These are phyloP conservation scores for Magnusiomyces suaveolens DNA, from an alignment of 1,139 yeast species.

Conservation along the genomic window DNA sequence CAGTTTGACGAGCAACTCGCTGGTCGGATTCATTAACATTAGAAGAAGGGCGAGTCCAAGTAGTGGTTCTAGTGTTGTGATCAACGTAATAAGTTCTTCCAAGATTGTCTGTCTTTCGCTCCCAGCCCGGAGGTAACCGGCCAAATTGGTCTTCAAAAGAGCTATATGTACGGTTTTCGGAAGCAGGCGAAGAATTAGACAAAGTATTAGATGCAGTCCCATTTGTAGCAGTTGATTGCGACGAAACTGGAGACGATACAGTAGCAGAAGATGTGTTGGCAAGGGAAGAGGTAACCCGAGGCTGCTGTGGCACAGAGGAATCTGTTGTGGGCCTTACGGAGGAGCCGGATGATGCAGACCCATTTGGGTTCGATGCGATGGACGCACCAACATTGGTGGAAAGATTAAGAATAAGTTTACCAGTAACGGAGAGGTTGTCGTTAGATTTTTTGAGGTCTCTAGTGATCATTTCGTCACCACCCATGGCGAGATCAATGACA, in stretches of 20 bases:
- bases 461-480: conserved; percentile 70
- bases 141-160: conserved; percentile 97
- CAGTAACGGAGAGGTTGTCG: conserved; percentile 85
- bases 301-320: conserved; percentile 17
- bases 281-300: conserved; percentile 19
- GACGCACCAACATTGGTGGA: conserved; percentile 51
- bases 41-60: conserved; percentile 92
- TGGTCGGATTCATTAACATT: conserved; percentile 35
- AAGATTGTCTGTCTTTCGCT: conserved; percentile 90
- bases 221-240: conserved; percentile 22
- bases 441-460: conserved; percentile 86
- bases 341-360: conserved; percentile 12
- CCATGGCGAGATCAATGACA: conserved; percentile 61
- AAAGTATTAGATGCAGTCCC: conserved; percentile 17
- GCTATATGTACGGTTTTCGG: conserved; percentile 29
- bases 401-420: conserved; percentile 62
- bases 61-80: conserved; percentile 93
- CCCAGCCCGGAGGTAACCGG: conserved; percentile 97
- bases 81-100: conserved; percentile 97
- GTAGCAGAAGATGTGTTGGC: neutral
- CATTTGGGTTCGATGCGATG: conserved; percentile 34
- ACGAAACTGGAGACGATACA: conserved; percentile 12
- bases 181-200: conserved; percentile 19
- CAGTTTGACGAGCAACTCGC: conserved; percentile 39
- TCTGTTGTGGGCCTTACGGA: conserved; percentile 13